A percentile compares a stretch with the other conserved stretches of the same genome.
These are phyloP conservation scores for Neurospora tetrasperma DNA, from an alignment of 495 filamentous ascomycete genomes.

Conservation along the genomic window DNA sequence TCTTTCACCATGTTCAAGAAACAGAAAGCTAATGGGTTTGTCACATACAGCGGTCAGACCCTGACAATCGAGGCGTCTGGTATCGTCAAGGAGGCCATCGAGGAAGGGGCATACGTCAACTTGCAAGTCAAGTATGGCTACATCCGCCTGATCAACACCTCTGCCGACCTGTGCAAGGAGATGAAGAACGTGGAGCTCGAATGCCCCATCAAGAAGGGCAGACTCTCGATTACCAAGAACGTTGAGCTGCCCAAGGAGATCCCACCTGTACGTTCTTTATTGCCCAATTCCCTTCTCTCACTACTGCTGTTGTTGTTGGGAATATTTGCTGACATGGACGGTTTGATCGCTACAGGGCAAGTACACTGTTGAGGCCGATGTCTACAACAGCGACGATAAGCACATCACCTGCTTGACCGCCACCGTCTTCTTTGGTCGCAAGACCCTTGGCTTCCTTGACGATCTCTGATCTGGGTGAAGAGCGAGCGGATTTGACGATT, in stretches of 20 bases:
- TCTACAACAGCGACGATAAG: slow-evolving; percentile 53
- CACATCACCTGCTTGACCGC: slow-evolving; percentile 79
- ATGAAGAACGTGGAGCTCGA: slow-evolving; percentile 76
- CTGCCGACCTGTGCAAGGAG: slow-evolving; percentile 77
- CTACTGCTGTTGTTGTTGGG: neutral
- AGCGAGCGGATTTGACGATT: neutral
- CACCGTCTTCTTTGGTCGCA: slow-evolving; percentile 43
- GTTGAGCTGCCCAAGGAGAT: slow-evolving; percentile 81
- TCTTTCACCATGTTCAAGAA: too few species aligned
- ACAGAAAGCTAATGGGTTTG: neutral
- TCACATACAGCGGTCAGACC: slow-evolving; percentile 53
- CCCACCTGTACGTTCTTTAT: slow-evolving; percentile 58
- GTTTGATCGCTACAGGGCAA: slow-evolving; percentile 50
- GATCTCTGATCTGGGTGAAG: slow-evolving; percentile 15
- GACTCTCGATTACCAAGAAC: slow-evolving; percentile 60
- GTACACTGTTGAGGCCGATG: slow-evolving; percentile 83
- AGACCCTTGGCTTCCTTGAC: slow-evolving; percentile 5
- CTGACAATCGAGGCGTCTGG: slow-evolving; percentile 73
- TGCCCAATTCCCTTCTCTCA: neutral
- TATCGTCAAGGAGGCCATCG: slow-evolving; percentile 53
- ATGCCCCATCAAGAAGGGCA: slow-evolving; percentile 76
- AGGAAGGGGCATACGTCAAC: slow-evolving; percentile 67
- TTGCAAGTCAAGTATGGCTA: slow-evolving; percentile 88
- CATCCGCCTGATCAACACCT: slow-evolving; percentile 74
- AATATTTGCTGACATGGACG: slow-evolving; percentile 4